Percentiles rank a stretch among this genome's conserved stretches.
Evolutionary conservation across 306 rosid species (phyloP).

Genomic region (Cucumis sativus): Cucumber_9930_V3 NC_026655.2:6133501-6134000

Average conservation of each 20-base stretch:
- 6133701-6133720: neutral
- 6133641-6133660: neutral
- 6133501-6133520: neutral
- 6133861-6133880: neutral
- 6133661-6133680: neutral
- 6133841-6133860: neutral
- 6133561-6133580: neutral
- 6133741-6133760: neutral
- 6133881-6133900: neutral
- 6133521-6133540: neutral
- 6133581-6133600: neutral
- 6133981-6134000: neutral
- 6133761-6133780: neutral
- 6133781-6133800: neutral
- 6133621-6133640: neutral
- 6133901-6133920: neutral
- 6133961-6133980: neutral
- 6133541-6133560: neutral
- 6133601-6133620: neutral
- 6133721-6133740: neutral
- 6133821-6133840: neutral
- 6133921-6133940: neutral
- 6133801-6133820: neutral
- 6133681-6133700: neutral
- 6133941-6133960: neutral